Evolutionary conservation across 2,329 filamentous ascomycete genomes (phyloP).

Genomic region (Ophiognomonia clavigignenti-juglandacearum): DNA sequence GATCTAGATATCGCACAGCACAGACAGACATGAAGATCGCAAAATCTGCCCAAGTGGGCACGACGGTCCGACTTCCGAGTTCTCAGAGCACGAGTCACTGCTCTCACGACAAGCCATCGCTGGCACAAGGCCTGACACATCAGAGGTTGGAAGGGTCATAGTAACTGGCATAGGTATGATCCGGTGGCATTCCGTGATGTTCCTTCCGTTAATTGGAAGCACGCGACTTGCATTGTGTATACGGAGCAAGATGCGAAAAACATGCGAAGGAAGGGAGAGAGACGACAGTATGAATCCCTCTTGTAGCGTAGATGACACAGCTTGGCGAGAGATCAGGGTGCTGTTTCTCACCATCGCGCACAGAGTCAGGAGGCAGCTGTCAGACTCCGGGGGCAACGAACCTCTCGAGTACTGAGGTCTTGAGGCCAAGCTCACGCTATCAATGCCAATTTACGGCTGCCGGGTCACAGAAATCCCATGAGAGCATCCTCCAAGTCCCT

Average conservation of each 20-base stretch:
- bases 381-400: background rate
- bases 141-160: background rate
- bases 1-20: too few relatives aligned
- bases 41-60: too few relatives aligned
- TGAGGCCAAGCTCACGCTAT: background rate
- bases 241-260: background rate
- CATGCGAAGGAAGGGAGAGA: conserved; percentile 6
- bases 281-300: background rate
- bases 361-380: too few relatives aligned
- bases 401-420: background rate
- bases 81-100: too few relatives aligned
- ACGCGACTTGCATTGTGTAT: conserved; percentile 5
- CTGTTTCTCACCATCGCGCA: background rate
- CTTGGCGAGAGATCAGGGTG: background rate
- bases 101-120: conserved; percentile 5
- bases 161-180: background rate
- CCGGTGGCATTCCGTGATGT: too few relatives aligned
- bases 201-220: too few relatives aligned
- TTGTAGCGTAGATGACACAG: background rate
- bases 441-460: too few relatives aligned
- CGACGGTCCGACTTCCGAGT: too few relatives aligned
- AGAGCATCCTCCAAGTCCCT: conserved; percentile 21
- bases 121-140: background rate
- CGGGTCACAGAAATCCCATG: conserved; percentile 14
- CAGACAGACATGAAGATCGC: too few relatives aligned